These are phyloP conservation scores for Pachysandra terminalis DNA, from an alignment of 164 flowering plant species.

Conservation along the genomic window DNA sequence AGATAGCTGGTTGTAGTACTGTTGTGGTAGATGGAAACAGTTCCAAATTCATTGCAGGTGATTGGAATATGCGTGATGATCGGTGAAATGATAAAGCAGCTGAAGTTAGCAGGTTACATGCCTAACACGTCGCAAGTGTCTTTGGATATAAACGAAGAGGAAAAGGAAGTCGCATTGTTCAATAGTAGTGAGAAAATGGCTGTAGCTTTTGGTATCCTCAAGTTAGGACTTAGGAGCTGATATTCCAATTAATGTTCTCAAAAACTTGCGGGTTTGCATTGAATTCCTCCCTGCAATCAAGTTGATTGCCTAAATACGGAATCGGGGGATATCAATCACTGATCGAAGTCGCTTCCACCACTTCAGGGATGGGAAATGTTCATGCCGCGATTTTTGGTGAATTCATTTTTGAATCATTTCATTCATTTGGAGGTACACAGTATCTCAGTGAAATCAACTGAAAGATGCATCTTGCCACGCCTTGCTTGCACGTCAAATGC, in stretches of 20 bases:
- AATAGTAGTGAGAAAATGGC: constrained; percentile 11
- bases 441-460: too few relatives aligned
- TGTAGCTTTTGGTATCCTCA: constrained; percentile 9
- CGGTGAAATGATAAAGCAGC: not conserved
- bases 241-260: constrained; percentile 7
- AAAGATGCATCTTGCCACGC: too few relatives aligned
- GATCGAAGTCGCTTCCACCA: constrained; percentile 13
- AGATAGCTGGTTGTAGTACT: constrained; percentile 8
- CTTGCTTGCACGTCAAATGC: too few relatives aligned
- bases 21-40: constrained; percentile 5
- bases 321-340: constrained; percentile 5
- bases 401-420: not conserved
- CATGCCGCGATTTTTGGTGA: constrained; percentile 11
- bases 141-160: too few relatives aligned
- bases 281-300: constrained; percentile 9
- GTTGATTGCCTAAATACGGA: constrained; percentile 7
- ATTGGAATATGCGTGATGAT: constrained; percentile 1
- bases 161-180: constrained; percentile 1
- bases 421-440: too few relatives aligned
- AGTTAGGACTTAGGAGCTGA: not conserved
- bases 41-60: constrained; percentile 9
- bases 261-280: constrained; percentile 12
- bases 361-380: constrained; percentile 9
- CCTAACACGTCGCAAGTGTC: constrained; percentile 4
- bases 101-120: constrained; percentile 12